phyloP scores from a whole-genome alignment of 2,329 filamentous ascomycete genomes.

The Aspergillus brunneoviolaceus region DNA sequence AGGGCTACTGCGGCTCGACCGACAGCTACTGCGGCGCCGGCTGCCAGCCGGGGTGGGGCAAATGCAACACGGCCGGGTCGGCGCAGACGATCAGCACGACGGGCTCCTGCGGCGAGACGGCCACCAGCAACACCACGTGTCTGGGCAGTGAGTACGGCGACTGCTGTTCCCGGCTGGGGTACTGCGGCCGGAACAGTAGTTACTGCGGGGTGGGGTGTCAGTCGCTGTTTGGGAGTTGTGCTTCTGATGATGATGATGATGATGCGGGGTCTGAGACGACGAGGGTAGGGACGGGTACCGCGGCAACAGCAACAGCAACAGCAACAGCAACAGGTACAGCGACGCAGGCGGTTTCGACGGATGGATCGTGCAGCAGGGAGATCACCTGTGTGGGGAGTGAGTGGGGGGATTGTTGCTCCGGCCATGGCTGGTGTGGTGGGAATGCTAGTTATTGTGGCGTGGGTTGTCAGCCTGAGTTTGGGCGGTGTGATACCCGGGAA shows the following conservation, averaged over 20 bases:
- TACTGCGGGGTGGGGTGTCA: slow-evolving; percentile 10
- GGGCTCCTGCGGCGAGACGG: slow-evolving; percentile 6
- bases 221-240: background rate
- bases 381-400: background rate
- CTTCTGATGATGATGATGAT: too few relatives aligned
- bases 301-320: too few relatives aligned
- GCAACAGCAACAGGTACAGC: background rate
- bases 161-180: slow-evolving; percentile 8
- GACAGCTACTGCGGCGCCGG: slow-evolving; percentile 9
- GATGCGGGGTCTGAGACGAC: background rate
- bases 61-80: background rate
- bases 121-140: slow-evolving; percentile 10
- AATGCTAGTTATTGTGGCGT: background rate
- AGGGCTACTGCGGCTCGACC: slow-evolving; percentile 9
- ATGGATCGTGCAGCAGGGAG: background rate
- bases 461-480: background rate
- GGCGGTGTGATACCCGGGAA: background rate
- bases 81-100: slow-evolving; percentile 3
- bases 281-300: background rate
- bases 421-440: background rate
- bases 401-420: slow-evolving; percentile 2
- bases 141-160: slow-evolving; percentile 7
- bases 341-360: background rate
- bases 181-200: slow-evolving; percentile 3
- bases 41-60: slow-evolving; percentile 2